Base-by-base conservation (phyloP, 768 basidiomycete genomes). In the Lactarius indigo region DNA sequence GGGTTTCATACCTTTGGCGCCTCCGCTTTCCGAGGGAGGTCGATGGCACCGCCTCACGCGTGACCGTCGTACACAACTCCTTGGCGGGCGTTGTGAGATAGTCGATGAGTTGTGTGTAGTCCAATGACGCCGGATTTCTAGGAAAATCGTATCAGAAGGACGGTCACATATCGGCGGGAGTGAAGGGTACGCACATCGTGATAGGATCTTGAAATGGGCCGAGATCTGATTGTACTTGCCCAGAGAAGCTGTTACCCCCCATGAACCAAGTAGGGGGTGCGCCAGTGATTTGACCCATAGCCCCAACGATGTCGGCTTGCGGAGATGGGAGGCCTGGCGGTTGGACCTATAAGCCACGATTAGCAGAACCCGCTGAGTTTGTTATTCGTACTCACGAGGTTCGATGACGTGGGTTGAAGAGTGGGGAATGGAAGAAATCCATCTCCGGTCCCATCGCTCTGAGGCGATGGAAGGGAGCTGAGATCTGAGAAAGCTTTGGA, bases 401-500 rank as follows among this genome's bases (percentile, higher is more conserved):
- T 8, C 0, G 42, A 44, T 0, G 42, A n/a, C 2, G 42, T 9
- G 0, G 20, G 20, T 3, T 4, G 1, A n/a, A 44, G 3, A 3
- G 42, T 44, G 9, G 42, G 42, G 20, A 10, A 10, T 44, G 20
- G 42, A n/a, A 42, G 18, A 9, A 20, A 42, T 42, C 41, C 41
- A 42, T 1, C 2, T 2, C 42, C 42, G 1, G 42, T n/a, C 7
- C 1, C 42, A n/a, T 20, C 42, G 20, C 42, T 44, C 20, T 44
- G 42, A 3, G 20, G 42, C 20, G 42, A n/a, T 10, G 42, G 42
- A 1, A 44, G 4, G 3, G 42, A 4, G 9, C 42, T n/a, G 20
- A n/a, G 3, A 18, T 44, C 20, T 44, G 42, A n/a, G 8, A n/a
- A 9, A 9, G 42, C 42, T 44, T 44, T 44, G 42, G 20, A 41